Conservation (phyloP, 163 green algal genomes). For the Chlorella variabilis region DNA sequence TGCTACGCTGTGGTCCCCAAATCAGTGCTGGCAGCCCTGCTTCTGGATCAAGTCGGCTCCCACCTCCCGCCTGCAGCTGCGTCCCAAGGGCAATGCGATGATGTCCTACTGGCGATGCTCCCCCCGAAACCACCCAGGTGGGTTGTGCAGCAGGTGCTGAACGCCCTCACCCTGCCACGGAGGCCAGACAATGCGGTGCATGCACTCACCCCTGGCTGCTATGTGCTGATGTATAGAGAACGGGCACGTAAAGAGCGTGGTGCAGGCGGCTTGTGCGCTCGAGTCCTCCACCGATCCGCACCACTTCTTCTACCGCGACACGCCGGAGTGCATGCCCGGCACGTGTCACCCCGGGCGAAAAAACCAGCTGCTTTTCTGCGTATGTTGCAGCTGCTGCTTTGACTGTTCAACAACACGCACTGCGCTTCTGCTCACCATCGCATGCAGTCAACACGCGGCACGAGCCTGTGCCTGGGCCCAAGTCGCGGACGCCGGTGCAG, state of each 20-base stretch:
- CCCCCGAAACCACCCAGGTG: constrained; percentile 18
- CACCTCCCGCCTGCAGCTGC: too few relatives aligned
- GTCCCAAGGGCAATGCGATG: constrained; percentile 43
- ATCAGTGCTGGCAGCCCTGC: too few relatives aligned
- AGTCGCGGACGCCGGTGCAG: neutral
- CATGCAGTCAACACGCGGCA: constrained; percentile 32
- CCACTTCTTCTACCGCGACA: constrained; percentile 42
- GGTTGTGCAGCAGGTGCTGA: neutral
- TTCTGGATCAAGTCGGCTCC: too few relatives aligned
- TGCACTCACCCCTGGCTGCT: too few relatives aligned
- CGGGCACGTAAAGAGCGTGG: constrained; percentile 57
- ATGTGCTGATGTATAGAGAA: too few relatives aligned
- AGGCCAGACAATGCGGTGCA: too few relatives aligned
- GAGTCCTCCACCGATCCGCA: constrained; percentile 42
- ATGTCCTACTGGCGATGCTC: constrained; percentile 48
- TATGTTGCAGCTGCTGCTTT: neutral
- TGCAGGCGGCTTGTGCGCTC: constrained; percentile 31
- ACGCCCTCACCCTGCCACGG: too few relatives aligned
- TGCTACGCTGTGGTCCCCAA: too few relatives aligned
- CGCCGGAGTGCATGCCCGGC: constrained; percentile 13
- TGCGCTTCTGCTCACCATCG: too few relatives aligned
- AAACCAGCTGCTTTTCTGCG: too few relatives aligned
- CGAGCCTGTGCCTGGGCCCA: constrained; percentile 37
- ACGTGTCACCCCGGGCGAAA: neutral
- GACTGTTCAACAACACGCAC: too few relatives aligned